Conservation (phyloP, 495 filamentous ascomycete genomes). For the Neurospora intermedia region DNA sequence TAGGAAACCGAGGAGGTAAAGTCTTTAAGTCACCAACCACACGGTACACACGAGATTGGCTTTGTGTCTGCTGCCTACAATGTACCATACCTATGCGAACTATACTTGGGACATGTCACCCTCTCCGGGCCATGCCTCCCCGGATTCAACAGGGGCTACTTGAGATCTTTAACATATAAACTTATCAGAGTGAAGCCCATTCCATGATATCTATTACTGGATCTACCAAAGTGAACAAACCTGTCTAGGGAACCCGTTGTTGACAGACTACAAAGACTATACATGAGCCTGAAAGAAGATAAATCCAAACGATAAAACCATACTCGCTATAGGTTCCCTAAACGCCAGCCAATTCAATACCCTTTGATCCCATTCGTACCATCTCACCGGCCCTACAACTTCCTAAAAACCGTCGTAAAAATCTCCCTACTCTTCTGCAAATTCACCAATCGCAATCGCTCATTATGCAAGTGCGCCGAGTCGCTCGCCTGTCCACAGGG, state of each 20-base stretch:
- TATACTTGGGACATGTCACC: too few relatives aligned
- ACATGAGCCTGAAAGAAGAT: neutral
- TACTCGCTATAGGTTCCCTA: neutral
- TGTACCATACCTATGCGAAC: too few relatives aligned
- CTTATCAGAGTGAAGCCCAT: neutral
- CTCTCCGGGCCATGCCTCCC: too few relatives aligned
- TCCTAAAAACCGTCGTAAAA: conserved; percentile 70
- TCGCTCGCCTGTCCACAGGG: conserved; percentile 95
- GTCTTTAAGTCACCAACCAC: too few relatives aligned
- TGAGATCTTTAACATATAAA: neutral
- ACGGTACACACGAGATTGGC: too few relatives aligned
- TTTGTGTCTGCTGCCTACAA: too few relatives aligned
- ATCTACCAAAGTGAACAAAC: neutral
- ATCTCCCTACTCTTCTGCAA: conserved; percentile 86
- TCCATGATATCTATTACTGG: neutral
- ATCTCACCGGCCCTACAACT: conserved; percentile 8
- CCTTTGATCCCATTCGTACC: neutral
- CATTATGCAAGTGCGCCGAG: conserved; percentile 88
- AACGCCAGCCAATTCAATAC: neutral
- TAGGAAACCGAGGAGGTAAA: neutral
- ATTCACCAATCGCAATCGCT: conserved; percentile 77
- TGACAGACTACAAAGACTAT: neutral
- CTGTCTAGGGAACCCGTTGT: neutral
- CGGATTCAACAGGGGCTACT: neutral
- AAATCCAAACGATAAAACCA: neutral